phyloP scores from a whole-genome alignment of 116 monocot species.

The Cymodocea nodosa region DNA sequence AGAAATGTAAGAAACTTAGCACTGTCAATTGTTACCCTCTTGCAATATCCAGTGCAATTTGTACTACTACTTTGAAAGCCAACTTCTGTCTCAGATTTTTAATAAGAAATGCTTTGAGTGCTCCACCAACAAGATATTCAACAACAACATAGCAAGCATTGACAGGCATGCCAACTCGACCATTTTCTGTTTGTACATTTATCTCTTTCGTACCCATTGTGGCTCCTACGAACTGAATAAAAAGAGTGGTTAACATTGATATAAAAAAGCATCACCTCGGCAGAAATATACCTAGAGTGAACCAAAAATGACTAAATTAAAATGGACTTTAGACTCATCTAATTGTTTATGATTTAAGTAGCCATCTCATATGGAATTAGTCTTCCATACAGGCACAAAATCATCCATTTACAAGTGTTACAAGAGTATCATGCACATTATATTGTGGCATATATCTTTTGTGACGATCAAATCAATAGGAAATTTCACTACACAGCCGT shows the following conservation, averaged over 20 bases:
- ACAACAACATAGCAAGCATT: constrained; percentile 40
- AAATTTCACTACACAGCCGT: too few relatives aligned
- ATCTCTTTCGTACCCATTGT: constrained; percentile 42
- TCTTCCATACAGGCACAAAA: too few relatives aligned
- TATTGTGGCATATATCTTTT: too few relatives aligned
- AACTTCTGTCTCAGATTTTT: constrained; percentile 26
- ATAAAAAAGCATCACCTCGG: too few relatives aligned
- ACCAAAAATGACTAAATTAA: too few relatives aligned
- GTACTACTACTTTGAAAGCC: constrained; percentile 28
- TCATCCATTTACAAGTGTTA: too few relatives aligned
- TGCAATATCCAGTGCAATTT: constrained; percentile 28
- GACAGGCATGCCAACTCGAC: constrained; percentile 35
- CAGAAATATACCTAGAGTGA: too few relatives aligned
- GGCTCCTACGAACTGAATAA: constrained; percentile 52
- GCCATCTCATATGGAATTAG: too few relatives aligned
- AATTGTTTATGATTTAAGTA: too few relatives aligned
- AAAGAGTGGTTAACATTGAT: background rate
- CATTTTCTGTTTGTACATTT: constrained; percentile 53
- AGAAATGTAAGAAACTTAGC: background rate
- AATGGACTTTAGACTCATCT: too few relatives aligned
- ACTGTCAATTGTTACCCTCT: constrained; percentile 25
- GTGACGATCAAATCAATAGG: too few relatives aligned
- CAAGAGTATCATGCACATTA: too few relatives aligned
- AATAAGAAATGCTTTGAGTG: constrained; percentile 32
- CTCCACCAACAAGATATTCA: constrained; percentile 39